Percentiles rank a stretch among this genome's conserved stretches.
phyloP scores from a whole-genome alignment of 1,284 basidiomycete genomes.

The Pseudozyma thailandica region DNA sequence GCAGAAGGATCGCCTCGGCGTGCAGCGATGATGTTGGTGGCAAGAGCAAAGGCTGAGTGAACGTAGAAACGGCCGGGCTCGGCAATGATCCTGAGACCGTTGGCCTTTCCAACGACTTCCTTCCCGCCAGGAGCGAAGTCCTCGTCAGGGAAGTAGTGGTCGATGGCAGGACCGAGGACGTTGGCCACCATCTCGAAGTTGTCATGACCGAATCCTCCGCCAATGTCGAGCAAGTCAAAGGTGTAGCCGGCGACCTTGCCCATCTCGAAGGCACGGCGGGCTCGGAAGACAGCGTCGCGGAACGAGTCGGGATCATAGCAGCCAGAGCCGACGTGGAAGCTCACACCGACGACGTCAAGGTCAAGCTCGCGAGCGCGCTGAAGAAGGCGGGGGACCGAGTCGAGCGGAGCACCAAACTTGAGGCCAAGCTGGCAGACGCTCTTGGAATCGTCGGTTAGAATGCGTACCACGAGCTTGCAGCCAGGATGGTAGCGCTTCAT shows the following conservation, averaged over 20 bases:
- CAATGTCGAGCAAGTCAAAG: slow-evolving; percentile 88
- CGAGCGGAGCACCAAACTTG: slow-evolving; percentile 95
- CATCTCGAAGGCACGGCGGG: slow-evolving; percentile 87
- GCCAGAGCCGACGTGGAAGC: slow-evolving; percentile 97
- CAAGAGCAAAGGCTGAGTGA: slow-evolving; percentile 88
- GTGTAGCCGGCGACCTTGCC: slow-evolving; percentile 82
- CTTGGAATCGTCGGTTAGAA: slow-evolving; percentile 96
- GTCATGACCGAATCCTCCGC: slow-evolving; percentile 92
- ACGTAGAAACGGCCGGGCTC: slow-evolving; percentile 98
- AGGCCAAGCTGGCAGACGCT: slow-evolving; percentile 90
- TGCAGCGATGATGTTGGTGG: slow-evolving; percentile 92
- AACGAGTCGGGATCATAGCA: slow-evolving; percentile 93
- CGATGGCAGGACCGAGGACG: slow-evolving; percentile 79
- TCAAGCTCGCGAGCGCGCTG: slow-evolving; percentile 81
- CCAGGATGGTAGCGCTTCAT: slow-evolving; percentile 82
- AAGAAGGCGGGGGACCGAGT: slow-evolving; percentile 82
- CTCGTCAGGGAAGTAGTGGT: slow-evolving; percentile 82
- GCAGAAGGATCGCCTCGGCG: slow-evolving; percentile 50
- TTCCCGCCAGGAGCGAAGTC: slow-evolving; percentile 64
- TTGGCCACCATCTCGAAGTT: slow-evolving; percentile 85
- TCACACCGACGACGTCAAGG: slow-evolving; percentile 91
- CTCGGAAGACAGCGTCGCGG: slow-evolving; percentile 86
- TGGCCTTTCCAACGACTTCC: slow-evolving; percentile 66
- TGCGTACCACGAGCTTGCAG: slow-evolving; percentile 90
- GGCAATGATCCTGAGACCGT: slow-evolving; percentile 86